Evolutionary conservation across 78 protist genomes (phyloP).

Genomic region (Dictyostelium firmibasis): DNA sequence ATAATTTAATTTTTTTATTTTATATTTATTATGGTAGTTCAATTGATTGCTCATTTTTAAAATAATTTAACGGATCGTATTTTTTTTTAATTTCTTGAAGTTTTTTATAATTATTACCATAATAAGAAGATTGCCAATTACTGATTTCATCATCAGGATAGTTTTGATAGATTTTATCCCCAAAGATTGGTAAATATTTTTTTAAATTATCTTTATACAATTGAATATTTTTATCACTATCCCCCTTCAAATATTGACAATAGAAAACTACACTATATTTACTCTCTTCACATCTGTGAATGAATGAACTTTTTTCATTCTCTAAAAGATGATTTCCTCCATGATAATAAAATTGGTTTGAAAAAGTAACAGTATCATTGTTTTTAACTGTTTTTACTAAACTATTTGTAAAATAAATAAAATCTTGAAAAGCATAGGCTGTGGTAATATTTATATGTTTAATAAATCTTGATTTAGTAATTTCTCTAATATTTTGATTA

Average conservation of each 20-base stretch:
- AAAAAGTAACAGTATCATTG: background rate
- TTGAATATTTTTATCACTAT: background rate
- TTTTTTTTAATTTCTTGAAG: constrained; percentile 12
- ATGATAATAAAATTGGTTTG: background rate
- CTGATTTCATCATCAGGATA: background rate
- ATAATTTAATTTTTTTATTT: background rate
- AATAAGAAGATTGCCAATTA: background rate
- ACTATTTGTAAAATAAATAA: background rate
- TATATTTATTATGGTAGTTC: background rate
- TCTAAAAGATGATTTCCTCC: background rate
- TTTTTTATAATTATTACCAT: background rate
- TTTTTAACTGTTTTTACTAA: background rate
- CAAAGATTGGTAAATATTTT: background rate
- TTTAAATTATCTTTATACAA: background rate
- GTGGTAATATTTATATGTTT: background rate
- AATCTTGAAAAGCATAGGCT: background rate
- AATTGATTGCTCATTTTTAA: constrained; percentile 10
- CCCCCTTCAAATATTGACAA: background rate
- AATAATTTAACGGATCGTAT: constrained; percentile 5
- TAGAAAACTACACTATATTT: background rate
- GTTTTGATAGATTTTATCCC: background rate
- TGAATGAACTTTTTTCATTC: background rate
- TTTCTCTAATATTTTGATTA: background rate
- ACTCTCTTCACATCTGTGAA: background rate
- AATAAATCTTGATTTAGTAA: background rate